Evolutionary conservation across 1,139 yeast species (phyloP), one percentile per base, ranked within the genome.

Genomic region (Groenewaldozyma auringiensis): DNA sequence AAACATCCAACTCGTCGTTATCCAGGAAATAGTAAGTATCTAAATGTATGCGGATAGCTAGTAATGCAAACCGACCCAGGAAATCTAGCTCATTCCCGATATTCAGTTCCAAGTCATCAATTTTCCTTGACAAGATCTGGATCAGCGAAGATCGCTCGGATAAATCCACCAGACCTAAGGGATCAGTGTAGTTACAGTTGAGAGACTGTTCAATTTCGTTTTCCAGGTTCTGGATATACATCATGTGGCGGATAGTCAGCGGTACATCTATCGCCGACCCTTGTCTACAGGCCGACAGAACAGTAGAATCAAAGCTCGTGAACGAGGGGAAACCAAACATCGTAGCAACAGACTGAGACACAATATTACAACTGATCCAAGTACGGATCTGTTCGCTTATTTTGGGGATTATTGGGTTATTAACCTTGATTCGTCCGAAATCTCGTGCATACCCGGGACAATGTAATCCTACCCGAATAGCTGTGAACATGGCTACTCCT

Each of bases 271-370:
- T 59, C 9, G 61, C 63, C 2, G 62, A 63, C 42, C 54, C 69
- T 50, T 72, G 72, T 51, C 73, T 64, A 47, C 73, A 72, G 29
- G 76, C 72, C 18, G 75, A 72, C 61, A 83, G 70, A 2, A 83
- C 76, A 0, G 89, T 76, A 16, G 85, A 75, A 60, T 86, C 95
- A 60, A 88, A 86, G 50, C 81, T 86, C 1, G 85, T 88, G 63
- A 88, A 87, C 0, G 95, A 87, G 0, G 97, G 97, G 60, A 84
- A 88, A 17, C 98, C 98, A 65, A 88, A 88, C 8, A 94, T 83
- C 1, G 95, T 80, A 1, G 96, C 95, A 48, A 89, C 82, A 3
- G 83, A 77, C 64, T 92, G 97, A 1, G 95, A 83, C 0, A 86
- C 94, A 27, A 85, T 75, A 60, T 92, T 92, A 60, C 96, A 87